These are phyloP conservation scores for Purpureocillium takamizusanense DNA, from an alignment of 2,329 filamentous ascomycete species.

Conservation along the genomic window DNA sequence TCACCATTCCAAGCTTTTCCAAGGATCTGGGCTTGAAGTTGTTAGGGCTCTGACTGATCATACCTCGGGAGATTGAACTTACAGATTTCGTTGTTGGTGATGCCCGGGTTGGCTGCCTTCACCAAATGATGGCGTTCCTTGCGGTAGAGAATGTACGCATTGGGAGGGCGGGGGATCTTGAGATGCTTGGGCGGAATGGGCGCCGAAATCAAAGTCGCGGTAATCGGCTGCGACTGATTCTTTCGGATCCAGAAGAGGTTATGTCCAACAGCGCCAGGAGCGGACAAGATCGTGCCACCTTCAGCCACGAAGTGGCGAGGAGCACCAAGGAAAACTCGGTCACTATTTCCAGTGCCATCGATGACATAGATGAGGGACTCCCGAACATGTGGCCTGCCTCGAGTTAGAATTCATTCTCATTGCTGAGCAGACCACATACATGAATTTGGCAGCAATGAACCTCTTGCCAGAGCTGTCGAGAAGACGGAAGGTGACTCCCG, in stretches of 20 bases:
- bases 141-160: slow-evolving; percentile 33
- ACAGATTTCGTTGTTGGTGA: slow-evolving; percentile 35
- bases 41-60: slow-evolving; percentile 8
- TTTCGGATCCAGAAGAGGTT: slow-evolving; percentile 14
- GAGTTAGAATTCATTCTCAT: too few species aligned
- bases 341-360: slow-evolving; percentile 14
- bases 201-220: slow-evolving; percentile 5
- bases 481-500: too few species aligned
- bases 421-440: too few species aligned
- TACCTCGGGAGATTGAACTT: slow-evolving; percentile 13
- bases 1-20: slow-evolving; percentile 27
- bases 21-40: slow-evolving; percentile 22
- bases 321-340: slow-evolving; percentile 16
- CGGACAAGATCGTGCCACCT: slow-evolving; percentile 11
- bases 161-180: slow-evolving; percentile 28
- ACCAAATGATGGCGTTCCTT: slow-evolving; percentile 25
- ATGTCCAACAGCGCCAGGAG: neutral
- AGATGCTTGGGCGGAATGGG: slow-evolving; percentile 5
- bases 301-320: slow-evolving; percentile 14
- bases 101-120: slow-evolving; percentile 21
- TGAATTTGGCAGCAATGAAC: too few species aligned
- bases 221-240: slow-evolving; percentile 5
- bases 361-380: slow-evolving; percentile 15
- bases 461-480: too few species aligned
- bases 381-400: slow-evolving; percentile 3